Conservation (phyloP, 2,329 filamentous ascomycete species). For the Hysterium pulicare region DNA sequence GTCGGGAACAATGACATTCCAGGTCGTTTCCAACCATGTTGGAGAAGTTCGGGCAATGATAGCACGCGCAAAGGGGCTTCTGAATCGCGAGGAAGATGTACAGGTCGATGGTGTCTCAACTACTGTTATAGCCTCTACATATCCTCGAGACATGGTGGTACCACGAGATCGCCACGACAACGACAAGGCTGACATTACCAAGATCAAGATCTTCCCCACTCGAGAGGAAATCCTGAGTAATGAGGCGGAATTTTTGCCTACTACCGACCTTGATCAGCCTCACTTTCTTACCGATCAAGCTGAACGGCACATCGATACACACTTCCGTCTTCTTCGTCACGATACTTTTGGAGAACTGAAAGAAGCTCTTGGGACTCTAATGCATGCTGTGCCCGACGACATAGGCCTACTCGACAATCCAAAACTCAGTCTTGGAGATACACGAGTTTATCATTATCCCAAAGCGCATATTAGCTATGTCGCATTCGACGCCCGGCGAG, state of each 20-base stretch:
- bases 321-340: constrained; percentile 31
- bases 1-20: neutral
- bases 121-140: constrained; percentile 12
- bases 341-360: constrained; percentile 32
- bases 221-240: constrained; percentile 35
- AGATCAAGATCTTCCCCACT: constrained; percentile 32
- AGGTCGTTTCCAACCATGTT: constrained; percentile 5
- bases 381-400: constrained; percentile 13
- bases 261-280: constrained; percentile 22
- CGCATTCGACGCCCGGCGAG: constrained; percentile 12
- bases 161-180: constrained; percentile 30
- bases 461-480: constrained; percentile 17
- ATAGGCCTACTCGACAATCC: constrained; percentile 1
- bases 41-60: constrained; percentile 14
- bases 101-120: constrained; percentile 2
- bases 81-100: constrained; percentile 8
- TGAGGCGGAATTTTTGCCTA: constrained; percentile 35
- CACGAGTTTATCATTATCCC: constrained; percentile 18
- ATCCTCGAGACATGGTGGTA: constrained; percentile 20
- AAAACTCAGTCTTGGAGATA: constrained; percentile 15
- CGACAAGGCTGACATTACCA: constrained; percentile 27
- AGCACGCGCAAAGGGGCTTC: constrained; percentile 15
- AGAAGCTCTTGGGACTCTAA: constrained; percentile 16
- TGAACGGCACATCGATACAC: constrained; percentile 30
- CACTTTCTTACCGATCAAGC: constrained; percentile 22